phyloP scores from a whole-genome alignment of 108 stramenopile genomes.

The Chaetoceros tenuissimus region DNA sequence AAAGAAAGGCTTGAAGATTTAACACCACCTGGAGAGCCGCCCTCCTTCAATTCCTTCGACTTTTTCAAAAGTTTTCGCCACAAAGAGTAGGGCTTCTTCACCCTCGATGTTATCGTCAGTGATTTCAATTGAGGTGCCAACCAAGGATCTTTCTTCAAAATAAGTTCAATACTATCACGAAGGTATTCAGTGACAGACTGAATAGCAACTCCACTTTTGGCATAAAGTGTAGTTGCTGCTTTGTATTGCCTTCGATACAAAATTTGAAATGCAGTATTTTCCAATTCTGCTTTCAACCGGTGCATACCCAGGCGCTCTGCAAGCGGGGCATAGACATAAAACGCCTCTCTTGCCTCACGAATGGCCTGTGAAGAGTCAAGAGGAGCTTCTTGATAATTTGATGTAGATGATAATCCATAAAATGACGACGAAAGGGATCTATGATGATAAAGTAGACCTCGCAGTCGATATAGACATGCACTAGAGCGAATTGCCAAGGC shows the following conservation, averaged over 20 bases:
- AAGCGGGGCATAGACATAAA: constrained; percentile 55
- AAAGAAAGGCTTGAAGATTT: constrained; percentile 13
- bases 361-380: constrained; percentile 4
- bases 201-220: constrained; percentile 41
- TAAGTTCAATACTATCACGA: constrained; percentile 28
- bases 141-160: constrained; percentile 37
- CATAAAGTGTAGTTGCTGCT: constrained; percentile 45
- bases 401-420: background rate
- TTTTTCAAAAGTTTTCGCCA: constrained; percentile 48
- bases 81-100: constrained; percentile 70
- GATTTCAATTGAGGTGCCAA: constrained; percentile 40
- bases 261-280: constrained; percentile 60
- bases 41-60: background rate
- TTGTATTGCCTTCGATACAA: constrained; percentile 66
- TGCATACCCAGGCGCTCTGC: constrained; percentile 68
- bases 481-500: constrained; percentile 62
- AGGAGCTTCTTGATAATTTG: background rate
- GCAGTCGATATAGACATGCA: constrained; percentile 64
- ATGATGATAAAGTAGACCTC: constrained; percentile 29
- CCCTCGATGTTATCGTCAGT: constrained; percentile 44
- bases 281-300: constrained; percentile 49
- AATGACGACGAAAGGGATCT: background rate
- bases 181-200: constrained; percentile 33
- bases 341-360: constrained; percentile 39
- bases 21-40: background rate